A percentile compares a stretch with the other conserved stretches of the same genome.
Evolutionary conservation across 208 protist genomes (phyloP).

Genomic region (Trypanosoma avium): DNA sequence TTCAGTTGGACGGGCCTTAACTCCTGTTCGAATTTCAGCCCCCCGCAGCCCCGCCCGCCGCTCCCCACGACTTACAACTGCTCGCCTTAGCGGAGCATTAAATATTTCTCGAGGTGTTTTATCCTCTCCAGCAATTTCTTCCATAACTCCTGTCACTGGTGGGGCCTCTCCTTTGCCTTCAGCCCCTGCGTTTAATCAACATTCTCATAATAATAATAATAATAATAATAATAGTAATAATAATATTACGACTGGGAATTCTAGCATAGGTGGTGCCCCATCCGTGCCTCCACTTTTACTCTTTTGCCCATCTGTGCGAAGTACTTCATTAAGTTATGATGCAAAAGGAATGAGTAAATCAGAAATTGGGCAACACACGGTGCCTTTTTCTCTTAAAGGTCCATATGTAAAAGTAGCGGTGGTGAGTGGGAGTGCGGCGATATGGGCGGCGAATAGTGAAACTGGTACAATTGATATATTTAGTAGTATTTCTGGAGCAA

Average conservation of each 20-base stretch:
- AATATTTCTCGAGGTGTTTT: too few species aligned
- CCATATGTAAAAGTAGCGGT: slow-evolving; percentile 36
- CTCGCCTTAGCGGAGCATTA: too few species aligned
- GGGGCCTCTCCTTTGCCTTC: too few species aligned
- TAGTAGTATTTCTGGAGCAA: slow-evolving; percentile 57
- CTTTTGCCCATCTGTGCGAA: not conserved
- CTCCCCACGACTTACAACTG: too few species aligned
- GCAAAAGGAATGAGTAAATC: not conserved
- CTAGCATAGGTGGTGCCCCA: not conserved
- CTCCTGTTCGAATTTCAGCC: too few species aligned
- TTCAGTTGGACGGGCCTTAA: too few species aligned
- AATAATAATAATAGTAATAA: too few species aligned
- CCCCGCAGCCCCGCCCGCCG: too few species aligned
- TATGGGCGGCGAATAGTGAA: slow-evolving; percentile 59
- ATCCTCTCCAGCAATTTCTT: too few species aligned
- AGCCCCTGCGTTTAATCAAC: not conserved
- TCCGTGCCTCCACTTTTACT: not conserved
- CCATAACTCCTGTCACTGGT: not conserved
- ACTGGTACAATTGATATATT: slow-evolving; percentile 62
- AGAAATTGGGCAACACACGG: slow-evolving; percentile 21
- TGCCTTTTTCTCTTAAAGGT: slow-evolving; percentile 43
- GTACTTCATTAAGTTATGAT: not conserved
- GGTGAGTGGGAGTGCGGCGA: slow-evolving; percentile 37
- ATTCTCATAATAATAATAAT: too few species aligned
- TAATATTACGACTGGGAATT: not conserved